Percentiles rank a stretch among this genome's conserved stretches.
phyloP scores from a whole-genome alignment of 2,329 filamentous ascomycete species.

The Cadophora gregata region DNA sequence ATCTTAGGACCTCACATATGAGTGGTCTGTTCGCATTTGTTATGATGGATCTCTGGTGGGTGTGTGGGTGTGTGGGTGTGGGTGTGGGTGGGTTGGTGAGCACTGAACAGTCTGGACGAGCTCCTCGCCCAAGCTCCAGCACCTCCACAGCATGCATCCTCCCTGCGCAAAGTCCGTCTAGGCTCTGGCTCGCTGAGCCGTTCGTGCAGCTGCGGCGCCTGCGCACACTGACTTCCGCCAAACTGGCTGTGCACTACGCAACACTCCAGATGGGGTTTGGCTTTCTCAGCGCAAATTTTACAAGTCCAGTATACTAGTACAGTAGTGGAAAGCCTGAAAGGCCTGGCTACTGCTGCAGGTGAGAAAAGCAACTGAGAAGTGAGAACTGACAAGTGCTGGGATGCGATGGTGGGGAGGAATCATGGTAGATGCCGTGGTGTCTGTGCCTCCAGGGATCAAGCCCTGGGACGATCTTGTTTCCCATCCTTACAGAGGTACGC shows the following conservation, averaged over 20 bases:
- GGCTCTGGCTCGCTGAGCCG: neutral
- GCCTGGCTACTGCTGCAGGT: constrained; percentile 3
- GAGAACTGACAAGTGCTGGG: neutral
- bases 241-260: neutral
- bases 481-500: constrained; percentile 37
- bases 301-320: too few relatives aligned
- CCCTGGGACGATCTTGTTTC: constrained; percentile 31
- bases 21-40: constrained; percentile 30
- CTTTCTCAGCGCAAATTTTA: neutral
- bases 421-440: neutral
- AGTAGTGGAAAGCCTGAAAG: too few relatives aligned
- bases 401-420: neutral
- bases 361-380: neutral
- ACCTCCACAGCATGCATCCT: constrained; percentile 11
- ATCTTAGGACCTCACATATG: constrained; percentile 17
- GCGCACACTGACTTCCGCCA: neutral
- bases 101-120: neutral
- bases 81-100: neutral
- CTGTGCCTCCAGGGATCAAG: constrained; percentile 36
- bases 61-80: neutral
- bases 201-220: constrained; percentile 2
- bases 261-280: neutral
- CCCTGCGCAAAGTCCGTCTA: constrained; percentile 9
- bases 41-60: constrained; percentile 18
- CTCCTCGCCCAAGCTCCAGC: constrained; percentile 7